phyloP scores from a whole-genome alignment of 2,329 filamentous ascomycete species.

The Chaetomiaceae sp. region DNA sequence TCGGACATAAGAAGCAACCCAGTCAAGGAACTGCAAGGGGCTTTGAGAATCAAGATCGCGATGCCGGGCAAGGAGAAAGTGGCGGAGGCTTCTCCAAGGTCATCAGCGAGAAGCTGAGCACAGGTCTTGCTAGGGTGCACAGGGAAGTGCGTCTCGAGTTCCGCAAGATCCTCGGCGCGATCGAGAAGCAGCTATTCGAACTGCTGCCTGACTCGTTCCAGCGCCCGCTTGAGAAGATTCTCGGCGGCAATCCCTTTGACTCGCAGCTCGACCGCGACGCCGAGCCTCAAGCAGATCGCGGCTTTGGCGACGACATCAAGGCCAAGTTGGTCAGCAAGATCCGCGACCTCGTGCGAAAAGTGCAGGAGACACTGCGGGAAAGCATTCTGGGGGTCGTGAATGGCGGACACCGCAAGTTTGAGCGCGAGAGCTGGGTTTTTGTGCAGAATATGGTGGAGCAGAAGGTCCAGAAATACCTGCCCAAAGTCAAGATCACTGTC shows the following conservation, averaged over 20 bases:
- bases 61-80: conserved; percentile 28
- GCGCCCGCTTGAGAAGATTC: conserved; percentile 42
- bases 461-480: conserved; percentile 44
- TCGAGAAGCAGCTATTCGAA: conserved; percentile 45
- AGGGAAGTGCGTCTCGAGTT: conserved; percentile 44
- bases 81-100: conserved; percentile 41
- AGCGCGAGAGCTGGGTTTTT: conserved; percentile 43
- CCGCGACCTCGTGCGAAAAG: conserved; percentile 40
- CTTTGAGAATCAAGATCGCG: conserved; percentile 30
- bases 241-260: conserved; percentile 45
- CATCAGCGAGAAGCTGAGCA: conserved; percentile 45
- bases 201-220: conserved; percentile 42
- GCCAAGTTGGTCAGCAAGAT: conserved; percentile 42
- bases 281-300: conserved; percentile 32
- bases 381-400: conserved; percentile 43
- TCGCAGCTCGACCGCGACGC: conserved; percentile 38
- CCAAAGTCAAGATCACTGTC: conserved; percentile 42
- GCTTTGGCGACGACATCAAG: conserved; percentile 42
- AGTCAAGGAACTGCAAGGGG: conserved; percentile 33
- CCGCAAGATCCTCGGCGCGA: conserved; percentile 40
- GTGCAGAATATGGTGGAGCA: conserved; percentile 43
- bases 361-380: conserved; percentile 43
- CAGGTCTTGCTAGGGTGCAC: conserved; percentile 41
- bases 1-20: conserved; percentile 36
- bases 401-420: conserved; percentile 45